Base-by-base conservation (phyloP, 441 rosid genomes). In the Melastoma candidum region DNA sequence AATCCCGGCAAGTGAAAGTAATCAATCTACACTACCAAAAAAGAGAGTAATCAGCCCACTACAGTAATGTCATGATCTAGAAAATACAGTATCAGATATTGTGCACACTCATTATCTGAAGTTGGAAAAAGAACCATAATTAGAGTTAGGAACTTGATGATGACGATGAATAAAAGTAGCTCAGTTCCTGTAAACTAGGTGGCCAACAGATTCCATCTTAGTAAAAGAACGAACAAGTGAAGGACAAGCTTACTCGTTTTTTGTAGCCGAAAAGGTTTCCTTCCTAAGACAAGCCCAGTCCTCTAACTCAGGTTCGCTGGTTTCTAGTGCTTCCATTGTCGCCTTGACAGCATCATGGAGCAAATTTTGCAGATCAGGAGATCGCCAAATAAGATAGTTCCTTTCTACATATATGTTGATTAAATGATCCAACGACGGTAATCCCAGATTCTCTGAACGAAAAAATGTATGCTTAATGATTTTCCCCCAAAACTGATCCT, bases 341-440 rank as follows among this genome's bases (percentile, higher is more conserved):
- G 53, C 68, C 36, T 73, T 60, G 53, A 87, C 90, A 50, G 83
- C 69, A 49, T 77, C 71, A 7, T 74, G 65, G 6, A 90, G 84
- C 60, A 90, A 66, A 48, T 78, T 86, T 68, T 90, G 94, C 44
- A 84, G 69, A 66, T 79, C 95, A 4, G 97, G 95, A 73, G 86
- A 90, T 68, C 95, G 84, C 94, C 94, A 90, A 57, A 90, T 64
- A 43, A 86, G 75, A 63, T 90, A 82, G 68, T 76, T 84, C 75
- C 89, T 82, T 71, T 79, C 97, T 0, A 82, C 84, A 58, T 90
- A 90, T 52, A 90, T 76, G 67, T 59, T 84, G 56, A 81, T 68
- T 60, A 90, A 78, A 70, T 90, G 97, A 76, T 90, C 94, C 68
- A 84, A 55, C 4, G 97, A 82, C 4, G 79, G 81, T 49, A 78